Base-by-base conservation (phyloP, 1,284 basidiomycete genomes). In the Peniophora sp. region DNA sequence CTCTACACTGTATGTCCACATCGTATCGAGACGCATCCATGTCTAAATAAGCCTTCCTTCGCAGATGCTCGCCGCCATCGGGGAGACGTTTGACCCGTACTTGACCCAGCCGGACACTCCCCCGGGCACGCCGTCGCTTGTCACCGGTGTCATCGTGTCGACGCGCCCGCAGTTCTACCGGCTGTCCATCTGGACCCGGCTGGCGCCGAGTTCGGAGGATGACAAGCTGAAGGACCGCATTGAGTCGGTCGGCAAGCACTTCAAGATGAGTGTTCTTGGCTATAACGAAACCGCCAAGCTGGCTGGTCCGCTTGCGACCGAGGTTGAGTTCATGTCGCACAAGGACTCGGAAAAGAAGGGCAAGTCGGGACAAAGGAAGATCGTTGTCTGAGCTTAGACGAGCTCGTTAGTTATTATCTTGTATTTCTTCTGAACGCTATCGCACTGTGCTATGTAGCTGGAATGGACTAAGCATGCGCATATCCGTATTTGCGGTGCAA, bases 31-130 rank as follows among this genome's bases (percentile, higher is more conserved):
- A 46, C n/a, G 27, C 8, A 47, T 24, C 48, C 22, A 45, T 24
- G 16, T 39, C 17, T 2, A 16, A 9, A 17, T 19, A 8, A 23
- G 12, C 45, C 24, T 32, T 24, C 9, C 12, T 20, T 17, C 39
- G n/a, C 63, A 96, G 92, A 95, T 97, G 93, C 81, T 97, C 54
- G 92, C 95, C 51, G 93, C 94, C 22, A 97, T 97, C 58, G 94
- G 94, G 47, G 94, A 97, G 70, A 97, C 92, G 0, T 96, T 96
- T 65, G 94, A 97, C 68, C 90, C 92, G 6, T 80, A 85, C 49
- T 73, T 84, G 36, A 74, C 78, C n/a, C 65, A 73, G 57, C 66
- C 71, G 25, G 75, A 74, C 27, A 66, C 69, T 39, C 67, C 75
- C 19, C 73, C 77, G 2, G 72, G 78, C 55, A 87, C 89, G 12